Conservation (phyloP, 495 filamentous ascomycete genomes). For the Lasiosphaeriaceae sp. region DNA sequence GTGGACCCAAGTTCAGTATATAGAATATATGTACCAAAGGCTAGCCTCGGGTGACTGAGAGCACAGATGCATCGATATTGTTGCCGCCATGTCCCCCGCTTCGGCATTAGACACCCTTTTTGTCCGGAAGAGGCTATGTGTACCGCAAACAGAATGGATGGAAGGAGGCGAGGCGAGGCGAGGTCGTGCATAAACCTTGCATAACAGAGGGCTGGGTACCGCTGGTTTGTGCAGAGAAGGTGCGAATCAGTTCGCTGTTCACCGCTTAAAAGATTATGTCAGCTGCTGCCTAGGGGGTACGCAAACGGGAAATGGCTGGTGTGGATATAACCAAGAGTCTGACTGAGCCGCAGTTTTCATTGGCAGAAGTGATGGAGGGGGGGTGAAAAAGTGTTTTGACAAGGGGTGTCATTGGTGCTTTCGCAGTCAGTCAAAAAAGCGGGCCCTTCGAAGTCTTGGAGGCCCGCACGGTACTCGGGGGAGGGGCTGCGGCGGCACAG, state of each 20-base stretch:
- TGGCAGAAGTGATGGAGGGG: not conserved
- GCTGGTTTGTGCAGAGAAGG: slow-evolving; percentile 10
- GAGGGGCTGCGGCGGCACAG: not conserved
- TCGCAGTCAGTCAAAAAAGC: slow-evolving; percentile 7
- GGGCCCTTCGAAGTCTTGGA: too few relatives aligned
- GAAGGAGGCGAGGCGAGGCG: slow-evolving; percentile 1
- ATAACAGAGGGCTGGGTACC: slow-evolving; percentile 1
- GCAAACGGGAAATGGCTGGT: not conserved
- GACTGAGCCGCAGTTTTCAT: too few relatives aligned
- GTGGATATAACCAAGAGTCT: not conserved
- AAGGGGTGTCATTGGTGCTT: slow-evolving; percentile 8
- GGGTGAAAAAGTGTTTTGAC: not conserved
- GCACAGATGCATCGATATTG: too few relatives aligned
- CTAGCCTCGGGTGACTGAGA: too few relatives aligned
- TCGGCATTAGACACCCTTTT: not conserved
- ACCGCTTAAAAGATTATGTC: slow-evolving; percentile 10
- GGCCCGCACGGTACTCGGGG: not conserved
- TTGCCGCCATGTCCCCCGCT: not conserved
- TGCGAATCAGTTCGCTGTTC: slow-evolving; percentile 2
- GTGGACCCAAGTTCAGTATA: too few relatives aligned
- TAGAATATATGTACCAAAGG: too few relatives aligned
- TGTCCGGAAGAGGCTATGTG: not conserved
- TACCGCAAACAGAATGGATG: not conserved
- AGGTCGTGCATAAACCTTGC: slow-evolving; percentile 9
- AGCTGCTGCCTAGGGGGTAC: slow-evolving; percentile 10